Conservation (phyloP, 2,329 filamentous ascomycete species). For the Thielaviopsis ethacetica region DNA sequence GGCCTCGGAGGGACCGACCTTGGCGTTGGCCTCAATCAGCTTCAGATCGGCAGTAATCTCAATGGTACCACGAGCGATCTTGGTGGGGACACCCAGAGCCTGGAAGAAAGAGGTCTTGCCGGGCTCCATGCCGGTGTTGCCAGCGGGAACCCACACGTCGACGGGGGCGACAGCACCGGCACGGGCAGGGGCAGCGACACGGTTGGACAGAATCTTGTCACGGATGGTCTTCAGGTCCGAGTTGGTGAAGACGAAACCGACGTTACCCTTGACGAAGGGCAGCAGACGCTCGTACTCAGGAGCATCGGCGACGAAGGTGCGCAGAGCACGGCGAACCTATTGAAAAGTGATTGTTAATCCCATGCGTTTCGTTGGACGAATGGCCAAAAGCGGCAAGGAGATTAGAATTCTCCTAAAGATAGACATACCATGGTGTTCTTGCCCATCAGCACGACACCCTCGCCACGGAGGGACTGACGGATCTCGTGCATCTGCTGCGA, state of each 20-base stretch:
- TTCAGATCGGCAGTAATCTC: slow-evolving; percentile 98
- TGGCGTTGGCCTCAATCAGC: slow-evolving; percentile 81
- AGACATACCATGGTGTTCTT: slow-evolving; percentile 96
- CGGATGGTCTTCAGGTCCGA: slow-evolving; percentile 78
- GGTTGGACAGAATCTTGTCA: slow-evolving; percentile 90
- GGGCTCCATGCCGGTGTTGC: slow-evolving; percentile 99
- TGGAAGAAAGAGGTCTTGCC: slow-evolving; percentile 99
- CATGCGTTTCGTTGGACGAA: too few relatives aligned
- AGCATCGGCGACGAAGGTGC: slow-evolving; percentile 76
- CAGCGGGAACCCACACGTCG: slow-evolving; percentile 90
- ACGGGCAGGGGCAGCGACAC: slow-evolving; percentile 93
- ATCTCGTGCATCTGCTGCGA: slow-evolving; percentile 99
- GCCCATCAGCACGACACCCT: slow-evolving; percentile 96
- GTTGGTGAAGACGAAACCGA: slow-evolving; percentile 99
- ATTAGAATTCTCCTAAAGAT: not conserved
- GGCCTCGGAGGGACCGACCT: slow-evolving; percentile 97
- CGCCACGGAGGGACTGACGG: slow-evolving; percentile 71
- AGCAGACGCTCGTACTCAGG: slow-evolving; percentile 98
- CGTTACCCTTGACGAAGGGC: slow-evolving; percentile 89
- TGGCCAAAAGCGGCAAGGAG: too few relatives aligned
- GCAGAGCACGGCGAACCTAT: slow-evolving; percentile 87
- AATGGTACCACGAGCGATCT: slow-evolving; percentile 99
- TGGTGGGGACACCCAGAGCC: slow-evolving; percentile 99
- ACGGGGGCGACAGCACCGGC: slow-evolving; percentile 86
- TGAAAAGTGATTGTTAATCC: slow-evolving; percentile 4